Evolutionary conservation across 306 rosid genomes (phyloP), one percentile per base, ranked within the genome.

Genomic region (Cucurbita pepo): DNA sequence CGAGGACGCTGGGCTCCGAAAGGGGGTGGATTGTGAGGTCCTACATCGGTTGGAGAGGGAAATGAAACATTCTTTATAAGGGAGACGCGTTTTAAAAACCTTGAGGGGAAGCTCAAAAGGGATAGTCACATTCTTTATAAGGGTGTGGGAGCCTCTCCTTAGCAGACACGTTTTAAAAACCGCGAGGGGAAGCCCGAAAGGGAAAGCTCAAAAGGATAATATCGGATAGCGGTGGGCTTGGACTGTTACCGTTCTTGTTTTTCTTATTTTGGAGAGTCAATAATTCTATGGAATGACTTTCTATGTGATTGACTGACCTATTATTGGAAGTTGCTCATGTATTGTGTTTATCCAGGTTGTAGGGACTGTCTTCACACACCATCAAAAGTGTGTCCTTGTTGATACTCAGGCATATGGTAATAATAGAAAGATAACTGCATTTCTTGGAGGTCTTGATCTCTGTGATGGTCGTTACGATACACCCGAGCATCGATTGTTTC

Each of bases 401-500:
- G 99, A 95, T 78, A 83, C 99, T 53, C 99, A 91, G 60, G 95
- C 88, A 59, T 8, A 18, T 65, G 96, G 97, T 60, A 91, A 89
- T 83, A 71, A 89, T 59, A 77, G 97, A 51, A 95, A 83, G 86
- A 83, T 95, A 79, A 88, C 97, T 76, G 75, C 95, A 67, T 95
- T 95, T 86, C 21, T 89, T 63, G 99, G 99, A 80, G 99, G 99
- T 73, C 87, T 95, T 77, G 97, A 95, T 83, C 77, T 91, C 18
- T 95, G 99, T 82, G 95, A 91, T 78, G 99, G 97, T 75, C 96
- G 99, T n/a, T 95, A 91, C 69, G 99, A 91, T 79, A 95, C 99
- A 8, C 97, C 99, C 5, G 86, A 91, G 82, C 99, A 95, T 84
- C 87, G 95, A 30, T 85, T 95, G 38, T 86, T 89, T 79, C 95